phyloP scores from a whole-genome alignment of 2,329 filamentous ascomycete species.

The Stemphylium lycopersici region DNA sequence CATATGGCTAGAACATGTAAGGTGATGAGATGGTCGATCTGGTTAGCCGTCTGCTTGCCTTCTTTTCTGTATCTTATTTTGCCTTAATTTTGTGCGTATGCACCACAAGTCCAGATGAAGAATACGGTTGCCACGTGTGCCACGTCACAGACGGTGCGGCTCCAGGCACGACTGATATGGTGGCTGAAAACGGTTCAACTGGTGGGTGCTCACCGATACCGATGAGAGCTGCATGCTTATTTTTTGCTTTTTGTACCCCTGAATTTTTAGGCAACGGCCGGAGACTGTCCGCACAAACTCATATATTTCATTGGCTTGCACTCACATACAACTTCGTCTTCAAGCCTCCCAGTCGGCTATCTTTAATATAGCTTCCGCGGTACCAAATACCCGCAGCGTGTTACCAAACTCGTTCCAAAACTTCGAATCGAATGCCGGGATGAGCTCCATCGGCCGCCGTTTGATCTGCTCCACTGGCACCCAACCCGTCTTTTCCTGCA shows the following conservation, averaged over 20 bases:
- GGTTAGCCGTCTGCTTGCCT: too few species aligned
- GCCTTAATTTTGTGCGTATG: too few species aligned
- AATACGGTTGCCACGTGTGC: too few species aligned
- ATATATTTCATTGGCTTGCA: not conserved
- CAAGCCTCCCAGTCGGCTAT: slow-evolving; percentile 28
- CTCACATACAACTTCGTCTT: not conserved
- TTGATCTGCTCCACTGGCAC: slow-evolving; percentile 24
- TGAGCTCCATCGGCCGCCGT: slow-evolving; percentile 49
- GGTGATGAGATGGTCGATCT: too few species aligned
- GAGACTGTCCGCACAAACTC: not conserved
- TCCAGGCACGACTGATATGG: too few species aligned
- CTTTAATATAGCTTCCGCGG: slow-evolving; percentile 53
- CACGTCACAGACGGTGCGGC: too few species aligned
- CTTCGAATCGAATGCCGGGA: slow-evolving; percentile 58
- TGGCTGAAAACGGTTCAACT: too few species aligned
- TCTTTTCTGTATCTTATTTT: too few species aligned
- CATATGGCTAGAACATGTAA: too few species aligned
- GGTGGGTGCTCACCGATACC: too few species aligned
- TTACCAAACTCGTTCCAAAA: slow-evolving; percentile 68
- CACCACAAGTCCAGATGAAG: too few species aligned
- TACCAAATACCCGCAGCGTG: slow-evolving; percentile 65
- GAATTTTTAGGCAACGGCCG: too few species aligned
- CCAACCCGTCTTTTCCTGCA: slow-evolving; percentile 28
- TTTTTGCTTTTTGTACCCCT: not conserved
- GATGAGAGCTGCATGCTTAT: not conserved